Percentiles rank a stretch among this genome's conserved stretches.
These are phyloP conservation scores for Globisporangium ultimum DNA, from an alignment of 352 stramenopile species.

Conservation along the genomic window DNA sequence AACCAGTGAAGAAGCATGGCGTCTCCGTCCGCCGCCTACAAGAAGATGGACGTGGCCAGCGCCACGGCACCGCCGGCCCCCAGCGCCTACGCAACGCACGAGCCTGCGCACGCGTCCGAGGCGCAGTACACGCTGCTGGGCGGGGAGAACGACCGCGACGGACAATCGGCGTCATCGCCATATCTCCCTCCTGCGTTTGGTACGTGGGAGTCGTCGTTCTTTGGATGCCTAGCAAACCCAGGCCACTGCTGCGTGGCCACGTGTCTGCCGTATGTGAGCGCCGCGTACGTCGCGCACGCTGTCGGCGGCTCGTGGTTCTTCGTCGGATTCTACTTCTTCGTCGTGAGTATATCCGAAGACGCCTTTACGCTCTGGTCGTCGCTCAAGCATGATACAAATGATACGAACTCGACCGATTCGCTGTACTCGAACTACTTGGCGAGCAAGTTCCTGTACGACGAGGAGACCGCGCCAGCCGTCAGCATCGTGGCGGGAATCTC, in stretches of 20 bases:
- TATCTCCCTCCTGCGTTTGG: not conserved
- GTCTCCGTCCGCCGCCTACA: not conserved
- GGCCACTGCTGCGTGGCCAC: not conserved
- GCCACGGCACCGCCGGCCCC: too few species aligned
- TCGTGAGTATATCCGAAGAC: not conserved
- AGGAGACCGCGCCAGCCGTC: not conserved
- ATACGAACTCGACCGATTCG: not conserved
- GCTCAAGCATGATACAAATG: not conserved
- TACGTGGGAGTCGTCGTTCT: not conserved
- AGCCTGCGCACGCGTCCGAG: not conserved
- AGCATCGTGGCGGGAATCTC: not conserved
- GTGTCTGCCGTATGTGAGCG: not conserved
- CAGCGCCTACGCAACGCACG: not conserved
- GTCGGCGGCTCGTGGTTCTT: not conserved
- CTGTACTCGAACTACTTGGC: not conserved
- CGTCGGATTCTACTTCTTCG: not conserved
- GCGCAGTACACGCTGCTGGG: not conserved
- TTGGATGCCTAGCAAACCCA: not conserved
- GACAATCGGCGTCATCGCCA: not conserved
- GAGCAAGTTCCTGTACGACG: not conserved
- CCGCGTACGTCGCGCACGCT: not conserved
- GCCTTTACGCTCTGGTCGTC: not conserved
- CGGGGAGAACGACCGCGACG: not conserved
- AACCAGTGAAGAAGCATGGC: not conserved
- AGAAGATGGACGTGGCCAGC: not conserved